Percentiles rank a stretch among this genome's conserved stretches.
Conservation (phyloP, 2,329 filamentous ascomycete genomes). For the Rutstroemia sp. region DNA sequence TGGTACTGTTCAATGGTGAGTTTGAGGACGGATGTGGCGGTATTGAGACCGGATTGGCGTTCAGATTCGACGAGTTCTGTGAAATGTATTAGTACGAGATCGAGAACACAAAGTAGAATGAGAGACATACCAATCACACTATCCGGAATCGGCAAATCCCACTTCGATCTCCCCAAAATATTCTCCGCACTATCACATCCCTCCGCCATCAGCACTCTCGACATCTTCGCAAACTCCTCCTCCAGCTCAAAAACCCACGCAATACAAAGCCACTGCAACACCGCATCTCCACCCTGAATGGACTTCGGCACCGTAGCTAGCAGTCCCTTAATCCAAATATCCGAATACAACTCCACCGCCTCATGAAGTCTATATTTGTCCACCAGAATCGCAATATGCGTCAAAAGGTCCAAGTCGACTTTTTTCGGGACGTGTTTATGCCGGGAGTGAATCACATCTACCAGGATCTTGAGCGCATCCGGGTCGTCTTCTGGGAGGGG, state of each 20-base stretch:
- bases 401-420: slow-evolving; percentile 22
- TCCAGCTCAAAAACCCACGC: slow-evolving; percentile 5
- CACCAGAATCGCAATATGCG: slow-evolving; percentile 24
- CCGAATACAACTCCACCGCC: slow-evolving; percentile 7
- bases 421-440: slow-evolving; percentile 19
- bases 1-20: slow-evolving; percentile 1
- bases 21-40: neutral
- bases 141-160: neutral
- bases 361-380: slow-evolving; percentile 24
- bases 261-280: slow-evolving; percentile 6
- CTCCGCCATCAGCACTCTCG: neutral
- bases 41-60: neutral
- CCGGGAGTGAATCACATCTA: slow-evolving; percentile 28
- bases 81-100: neutral
- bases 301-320: neutral
- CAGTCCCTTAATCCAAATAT: slow-evolving; percentile 4
- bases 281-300: neutral
- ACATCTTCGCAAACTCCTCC: neutral
- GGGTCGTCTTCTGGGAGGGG: slow-evolving; percentile 27
- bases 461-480: slow-evolving; percentile 26
- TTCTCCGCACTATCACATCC: slow-evolving; percentile 1
- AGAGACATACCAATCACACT: neutral
- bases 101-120: too few relatives aligned
- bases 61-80: neutral
- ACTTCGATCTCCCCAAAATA: neutral